Evolutionary conservation across 345 rosid species (phyloP), one percentile per base, ranked within the genome.

Genomic region (Microcos paniculata): DNA sequence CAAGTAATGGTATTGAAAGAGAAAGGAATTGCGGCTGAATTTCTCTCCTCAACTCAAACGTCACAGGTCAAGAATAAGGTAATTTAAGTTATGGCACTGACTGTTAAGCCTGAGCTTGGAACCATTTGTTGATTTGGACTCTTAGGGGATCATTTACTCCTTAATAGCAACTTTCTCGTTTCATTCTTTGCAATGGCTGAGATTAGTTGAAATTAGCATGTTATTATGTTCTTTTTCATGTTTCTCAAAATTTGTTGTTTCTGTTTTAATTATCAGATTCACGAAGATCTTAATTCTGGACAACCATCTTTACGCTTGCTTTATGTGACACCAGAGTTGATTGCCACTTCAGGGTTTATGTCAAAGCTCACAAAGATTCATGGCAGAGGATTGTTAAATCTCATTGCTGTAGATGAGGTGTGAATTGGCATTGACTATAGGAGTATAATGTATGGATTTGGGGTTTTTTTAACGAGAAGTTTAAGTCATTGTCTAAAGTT

Each of bases 391-490:
- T 86, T 96, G 77, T 84, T 96, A 83, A 96, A 85, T 84, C 94
- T 96, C 61, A 87, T 96, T 76, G 96, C 99, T 57, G 84, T 96
- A 46, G 98, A 96, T 84, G 99, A 96, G 98, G 99, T 93, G 6
- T 75, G 62, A 52, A 64, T 13, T 35, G 10, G 9, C 7, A 38
- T 31, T n/a, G 40, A 19, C 43, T 51, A 3, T 26, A 28, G 49
- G 72, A 49, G 40, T 64, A 11, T 64, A 65, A 49, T 35, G 31
- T 30, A n/a, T 40, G 40, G 70, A 56, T 15, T 57, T 68, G 83
- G 10, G n/a, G 63, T 11, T n/a, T 70, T 76, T 31, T 74, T 53
- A 24, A 56, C 33, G 11, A 30, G 57, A 68, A 40, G 30, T 57
- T 48, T 38, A 16, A 45, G 67, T 49, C 75, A 64, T 38, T 71